Conservation (phyloP, 768 basidiomycete genomes). For the Pulveroboletus frians region DNA sequence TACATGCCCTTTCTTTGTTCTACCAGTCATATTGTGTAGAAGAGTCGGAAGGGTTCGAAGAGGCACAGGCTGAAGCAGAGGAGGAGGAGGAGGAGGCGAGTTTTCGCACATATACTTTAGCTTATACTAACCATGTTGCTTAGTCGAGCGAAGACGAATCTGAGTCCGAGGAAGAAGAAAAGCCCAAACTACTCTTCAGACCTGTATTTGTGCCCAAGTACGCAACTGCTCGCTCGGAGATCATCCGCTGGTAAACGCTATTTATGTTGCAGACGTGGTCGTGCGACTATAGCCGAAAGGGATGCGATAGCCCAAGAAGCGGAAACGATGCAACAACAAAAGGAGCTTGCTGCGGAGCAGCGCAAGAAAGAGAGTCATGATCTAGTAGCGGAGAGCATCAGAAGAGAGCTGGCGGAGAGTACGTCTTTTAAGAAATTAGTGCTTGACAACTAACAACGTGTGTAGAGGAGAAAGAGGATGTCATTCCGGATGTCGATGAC, state of each 20-base stretch:
- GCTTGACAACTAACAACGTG: not conserved
- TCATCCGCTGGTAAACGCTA: not conserved
- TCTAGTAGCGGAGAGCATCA: conserved; percentile 91
- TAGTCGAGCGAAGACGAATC: conserved; percentile 88
- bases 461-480: conserved; percentile 82
- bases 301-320: conserved; percentile 65
- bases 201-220: conserved; percentile 96
- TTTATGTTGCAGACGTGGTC: conserved; percentile 52
- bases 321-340: conserved; percentile 66
- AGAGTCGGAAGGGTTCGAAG: conserved; percentile 39
- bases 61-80: conserved; percentile 37
- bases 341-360: conserved; percentile 74
- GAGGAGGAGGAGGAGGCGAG: conserved; percentile 36
- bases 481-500: conserved; percentile 87
- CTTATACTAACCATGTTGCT: conserved; percentile 13
- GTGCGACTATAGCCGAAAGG: conserved; percentile 65
- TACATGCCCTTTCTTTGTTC: conserved; percentile 5
- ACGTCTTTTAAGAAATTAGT: conserved; percentile 26
- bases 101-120: conserved; percentile 5
- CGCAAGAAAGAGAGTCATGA: conserved; percentile 85
- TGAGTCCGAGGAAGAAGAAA: conserved; percentile 68
- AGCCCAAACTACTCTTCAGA: conserved; percentile 72
- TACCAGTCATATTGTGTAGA: conserved; percentile 8
- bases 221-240: conserved; percentile 22
- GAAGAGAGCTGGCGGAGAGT: conserved; percentile 90